Percentiles rank a stretch among this genome's conserved stretches.
Evolutionary conservation across 23 red algal genomes (phyloP).

Genomic region (Chondrus crispus): DNA sequence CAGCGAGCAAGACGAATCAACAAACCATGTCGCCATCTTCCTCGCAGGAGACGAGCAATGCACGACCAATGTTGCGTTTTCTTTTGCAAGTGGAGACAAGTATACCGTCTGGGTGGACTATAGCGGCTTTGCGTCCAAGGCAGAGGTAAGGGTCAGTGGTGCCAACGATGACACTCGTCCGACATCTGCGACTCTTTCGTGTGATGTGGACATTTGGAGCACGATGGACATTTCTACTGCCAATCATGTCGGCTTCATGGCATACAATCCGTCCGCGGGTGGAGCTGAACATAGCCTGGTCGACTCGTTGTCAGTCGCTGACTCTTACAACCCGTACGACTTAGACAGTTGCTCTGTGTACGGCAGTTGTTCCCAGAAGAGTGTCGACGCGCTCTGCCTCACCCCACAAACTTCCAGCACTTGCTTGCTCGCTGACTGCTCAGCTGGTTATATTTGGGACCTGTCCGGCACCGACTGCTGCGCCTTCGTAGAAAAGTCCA

Average conservation of each 20-base stretch:
- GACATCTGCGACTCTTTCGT: conserved; percentile 3
- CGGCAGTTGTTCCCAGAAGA: conserved; percentile 20
- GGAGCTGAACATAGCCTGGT: conserved; percentile 22
- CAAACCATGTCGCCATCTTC: conserved; percentile 41
- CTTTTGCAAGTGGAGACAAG: conserved; percentile 17
- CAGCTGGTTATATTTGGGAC: conserved; percentile 48
- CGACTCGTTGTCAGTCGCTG: conserved; percentile 39
- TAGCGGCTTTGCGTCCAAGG: conserved; percentile 54
- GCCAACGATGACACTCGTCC: conserved; percentile 18
- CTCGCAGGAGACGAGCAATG: conserved; percentile 25
- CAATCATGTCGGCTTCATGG: conserved; percentile 55
- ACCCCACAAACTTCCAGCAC: neutral
- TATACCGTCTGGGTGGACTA: conserved; percentile 62
- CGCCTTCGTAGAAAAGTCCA: conserved; percentile 44
- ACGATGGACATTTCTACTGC: conserved; percentile 35
- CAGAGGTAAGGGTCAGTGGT: conserved; percentile 6
- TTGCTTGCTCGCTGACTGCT: conserved; percentile 31
- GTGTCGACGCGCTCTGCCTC: conserved; percentile 2
- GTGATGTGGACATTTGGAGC: conserved; percentile 62
- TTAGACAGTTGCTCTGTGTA: conserved; percentile 39
- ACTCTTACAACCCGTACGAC: conserved; percentile 43
- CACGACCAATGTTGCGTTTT: conserved; percentile 12
- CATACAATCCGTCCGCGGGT: conserved; percentile 18
- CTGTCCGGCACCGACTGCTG: conserved; percentile 51
- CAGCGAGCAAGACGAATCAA: conserved; percentile 32